phyloP scores from a whole-genome alignment of 2,329 filamentous ascomycete genomes.

The Dichotomopilus funicola region DNA sequence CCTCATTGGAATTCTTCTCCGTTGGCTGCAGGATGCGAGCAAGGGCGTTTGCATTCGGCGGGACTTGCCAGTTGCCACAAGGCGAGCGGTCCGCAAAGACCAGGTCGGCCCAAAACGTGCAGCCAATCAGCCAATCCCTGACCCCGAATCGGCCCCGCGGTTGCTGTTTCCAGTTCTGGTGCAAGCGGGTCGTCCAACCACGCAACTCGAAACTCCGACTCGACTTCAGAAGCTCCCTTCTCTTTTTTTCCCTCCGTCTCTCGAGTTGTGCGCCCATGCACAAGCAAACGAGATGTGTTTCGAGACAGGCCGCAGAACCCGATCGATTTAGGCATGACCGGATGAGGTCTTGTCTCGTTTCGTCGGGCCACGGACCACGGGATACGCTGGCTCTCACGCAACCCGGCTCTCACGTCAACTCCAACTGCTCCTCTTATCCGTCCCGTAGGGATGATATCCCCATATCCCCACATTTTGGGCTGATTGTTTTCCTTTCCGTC shows the following conservation, averaged over 20 bases:
- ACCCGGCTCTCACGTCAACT: too few relatives aligned
- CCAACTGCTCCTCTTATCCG: too few relatives aligned
- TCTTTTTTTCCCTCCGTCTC: neutral
- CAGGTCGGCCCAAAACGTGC: neutral
- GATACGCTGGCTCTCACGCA: too few relatives aligned
- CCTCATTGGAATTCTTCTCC: neutral
- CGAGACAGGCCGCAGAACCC: neutral
- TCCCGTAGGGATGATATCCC: neutral
- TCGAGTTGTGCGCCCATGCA: conserved; percentile 1
- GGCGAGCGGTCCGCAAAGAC: conserved; percentile 18
- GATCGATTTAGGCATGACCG: neutral
- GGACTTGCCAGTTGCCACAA: conserved; percentile 18
- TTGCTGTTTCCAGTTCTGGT: conserved; percentile 8
- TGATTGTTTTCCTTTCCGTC: neutral
- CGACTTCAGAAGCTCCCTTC: neutral
- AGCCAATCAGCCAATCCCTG: conserved; percentile 4
- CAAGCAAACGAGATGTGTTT: neutral
- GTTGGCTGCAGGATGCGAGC: conserved; percentile 10
- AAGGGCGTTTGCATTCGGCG: conserved; percentile 8
- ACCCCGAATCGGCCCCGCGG: neutral
- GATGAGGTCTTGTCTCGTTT: neutral
- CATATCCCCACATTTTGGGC: conserved; percentile 4
- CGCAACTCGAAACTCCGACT: neutral
- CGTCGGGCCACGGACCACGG: neutral
- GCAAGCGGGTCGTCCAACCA: conserved; percentile 7